Conservation (phyloP, 192 early-diverging fungal genomes). For the Coemansia asiatica region DNA sequence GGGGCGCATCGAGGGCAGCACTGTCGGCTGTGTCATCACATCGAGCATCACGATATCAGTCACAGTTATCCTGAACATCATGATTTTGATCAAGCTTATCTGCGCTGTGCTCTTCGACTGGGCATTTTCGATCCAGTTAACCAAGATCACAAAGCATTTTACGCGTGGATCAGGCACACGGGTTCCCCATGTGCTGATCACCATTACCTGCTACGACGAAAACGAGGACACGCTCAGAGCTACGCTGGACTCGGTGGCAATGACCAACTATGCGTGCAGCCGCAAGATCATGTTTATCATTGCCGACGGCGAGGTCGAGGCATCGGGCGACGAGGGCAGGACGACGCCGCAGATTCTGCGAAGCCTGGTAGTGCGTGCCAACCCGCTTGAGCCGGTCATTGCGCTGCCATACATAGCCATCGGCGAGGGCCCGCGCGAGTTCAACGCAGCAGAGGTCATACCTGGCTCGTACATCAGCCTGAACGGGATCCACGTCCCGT, state of each 20-base stretch:
- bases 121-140: conserved; percentile 63
- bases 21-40: conserved; percentile 70
- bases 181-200: conserved; percentile 55
- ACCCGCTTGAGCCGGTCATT: conserved; percentile 37
- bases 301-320: conserved; percentile 86
- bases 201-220: conserved; percentile 92
- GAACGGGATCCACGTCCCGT: conserved; percentile 65
- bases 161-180: conserved; percentile 25
- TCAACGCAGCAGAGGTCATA: conserved; percentile 72
- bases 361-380: conserved; percentile 63
- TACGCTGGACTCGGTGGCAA: conserved; percentile 85
- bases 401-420: conserved; percentile 69
- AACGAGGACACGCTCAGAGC: conserved; percentile 69
- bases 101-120: conserved; percentile 77
- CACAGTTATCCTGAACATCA: conserved; percentile 61
- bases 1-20: conserved; percentile 72
- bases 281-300: conserved; percentile 85
- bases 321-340: conserved; percentile 60
- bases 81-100: conserved; percentile 62
- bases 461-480: conserved; percentile 64
- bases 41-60: conserved; percentile 59
- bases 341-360: conserved; percentile 77
- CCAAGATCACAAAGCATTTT: conserved; percentile 42
- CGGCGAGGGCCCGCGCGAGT: conserved; percentile 69
- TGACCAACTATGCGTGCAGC: conserved; percentile 77